phyloP scores from a whole-genome alignment of 2,329 filamentous ascomycete species.

The Fusarium sambucinum region DNA sequence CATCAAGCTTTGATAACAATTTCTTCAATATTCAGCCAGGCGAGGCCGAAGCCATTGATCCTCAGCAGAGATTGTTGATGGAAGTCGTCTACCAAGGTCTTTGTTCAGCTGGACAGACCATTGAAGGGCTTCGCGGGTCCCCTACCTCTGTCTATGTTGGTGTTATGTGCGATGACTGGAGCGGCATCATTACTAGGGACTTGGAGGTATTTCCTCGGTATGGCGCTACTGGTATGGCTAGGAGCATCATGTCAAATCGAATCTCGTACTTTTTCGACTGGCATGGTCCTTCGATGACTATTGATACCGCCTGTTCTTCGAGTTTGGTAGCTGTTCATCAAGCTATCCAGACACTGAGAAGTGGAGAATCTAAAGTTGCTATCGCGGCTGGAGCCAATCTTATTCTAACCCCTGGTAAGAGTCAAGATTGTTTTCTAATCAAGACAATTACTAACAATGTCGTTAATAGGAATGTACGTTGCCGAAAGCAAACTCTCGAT shows the following conservation, averaged over 20 bases:
- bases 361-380: background rate
- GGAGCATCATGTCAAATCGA: conserved; percentile 1
- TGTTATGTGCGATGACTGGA: background rate
- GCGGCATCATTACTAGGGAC: too few relatives aligned
- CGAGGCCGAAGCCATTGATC: background rate
- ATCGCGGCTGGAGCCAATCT: conserved; percentile 3
- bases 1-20: background rate
- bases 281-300: conserved; percentile 4
- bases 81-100: background rate
- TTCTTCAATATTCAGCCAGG: background rate
- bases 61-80: background rate
- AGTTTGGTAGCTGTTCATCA: conserved; percentile 5
- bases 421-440: too few relatives aligned
- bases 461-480: background rate
- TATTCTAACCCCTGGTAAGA: background rate
- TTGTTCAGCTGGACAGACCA: background rate
- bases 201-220: background rate
- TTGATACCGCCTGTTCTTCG: conserved; percentile 3
- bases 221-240: background rate
- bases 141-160: background rate
- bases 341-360: background rate
- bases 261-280: conserved; percentile 7
- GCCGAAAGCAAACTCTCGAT: too few relatives aligned
- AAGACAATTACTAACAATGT: too few relatives aligned
- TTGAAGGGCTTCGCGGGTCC: background rate